These are phyloP conservation scores for Nakazawaea anatomiae DNA, from an alignment of 805 yeast genomes.

Conservation along the genomic window DNA sequence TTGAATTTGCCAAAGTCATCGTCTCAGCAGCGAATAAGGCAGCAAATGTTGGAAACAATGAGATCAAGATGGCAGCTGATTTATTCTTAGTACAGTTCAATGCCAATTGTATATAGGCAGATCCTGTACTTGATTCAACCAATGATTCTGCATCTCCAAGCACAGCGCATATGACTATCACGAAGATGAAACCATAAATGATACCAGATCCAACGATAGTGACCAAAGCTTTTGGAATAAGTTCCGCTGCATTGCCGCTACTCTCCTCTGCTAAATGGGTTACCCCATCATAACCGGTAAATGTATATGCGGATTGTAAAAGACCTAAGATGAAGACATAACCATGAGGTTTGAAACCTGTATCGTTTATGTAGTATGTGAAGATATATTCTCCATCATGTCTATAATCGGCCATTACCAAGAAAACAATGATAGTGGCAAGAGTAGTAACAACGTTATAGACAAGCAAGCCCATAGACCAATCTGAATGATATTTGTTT, in stretches of 20 bases:
- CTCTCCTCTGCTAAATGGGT: conserved; percentile 31
- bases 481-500: conserved; percentile 18
- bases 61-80: conserved; percentile 21
- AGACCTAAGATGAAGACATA: conserved; percentile 22
- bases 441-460: conserved; percentile 16
- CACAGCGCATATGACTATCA: conserved; percentile 25
- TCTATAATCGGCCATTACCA: conserved; percentile 19
- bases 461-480: conserved; percentile 14
- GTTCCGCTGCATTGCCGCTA: conserved; percentile 19
- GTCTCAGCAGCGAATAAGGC: conserved; percentile 21
- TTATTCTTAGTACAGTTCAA: conserved; percentile 21
- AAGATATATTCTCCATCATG: conserved; percentile 19
- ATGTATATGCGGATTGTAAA: conserved; percentile 20
- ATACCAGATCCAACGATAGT: conserved; percentile 22
- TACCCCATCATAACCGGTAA: conserved; percentile 28
- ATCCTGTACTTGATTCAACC: conserved; percentile 17
- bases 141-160: conserved; percentile 14
- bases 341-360: conserved; percentile 20
- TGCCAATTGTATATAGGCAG: conserved; percentile 20
- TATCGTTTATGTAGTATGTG: conserved; percentile 17
- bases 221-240: conserved; percentile 28
- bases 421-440: conserved; percentile 15
- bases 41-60: conserved; percentile 18
- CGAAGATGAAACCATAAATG: conserved; percentile 25
- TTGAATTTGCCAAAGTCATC: conserved; percentile 25